Conservation (phyloP, 169 alveolate genomes). For the Plasmodium ovale region DNA sequence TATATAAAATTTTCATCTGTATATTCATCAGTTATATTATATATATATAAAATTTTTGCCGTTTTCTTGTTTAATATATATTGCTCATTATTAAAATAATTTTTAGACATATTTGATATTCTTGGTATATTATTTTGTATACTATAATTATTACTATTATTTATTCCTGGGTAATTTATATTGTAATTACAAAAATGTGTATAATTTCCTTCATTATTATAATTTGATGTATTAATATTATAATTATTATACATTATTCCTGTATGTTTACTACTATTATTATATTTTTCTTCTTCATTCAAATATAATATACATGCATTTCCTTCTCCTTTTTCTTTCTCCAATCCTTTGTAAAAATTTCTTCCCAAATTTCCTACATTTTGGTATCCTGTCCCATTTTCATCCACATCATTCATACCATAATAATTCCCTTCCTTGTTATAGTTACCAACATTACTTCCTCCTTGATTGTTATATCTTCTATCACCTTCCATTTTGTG, state of each 20-base stretch:
- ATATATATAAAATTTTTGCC: conserved; percentile 60
- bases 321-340: neutral
- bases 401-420: neutral
- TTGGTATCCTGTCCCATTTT: neutral
- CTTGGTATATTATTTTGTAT: neutral
- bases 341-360: neutral
- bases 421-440: neutral
- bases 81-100: conserved; percentile 22
- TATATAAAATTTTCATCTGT: conserved; percentile 68
- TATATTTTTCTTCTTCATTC: neutral
- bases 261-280: neutral
- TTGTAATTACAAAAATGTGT: neutral
- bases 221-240: neutral
- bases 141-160: neutral
- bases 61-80: conserved; percentile 49
- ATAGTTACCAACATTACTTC: neutral
- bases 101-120: neutral
- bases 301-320: neutral
- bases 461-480: conserved; percentile 2
- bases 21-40: conserved; percentile 37
- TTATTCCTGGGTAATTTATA: neutral
- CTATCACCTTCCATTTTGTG: conserved; percentile 31
- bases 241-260: neutral
- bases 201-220: neutral
- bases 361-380: neutral